Evolutionary conservation across 495 filamentous ascomycete genomes (phyloP).

Genomic region (Apodospora peruviana): DNA sequence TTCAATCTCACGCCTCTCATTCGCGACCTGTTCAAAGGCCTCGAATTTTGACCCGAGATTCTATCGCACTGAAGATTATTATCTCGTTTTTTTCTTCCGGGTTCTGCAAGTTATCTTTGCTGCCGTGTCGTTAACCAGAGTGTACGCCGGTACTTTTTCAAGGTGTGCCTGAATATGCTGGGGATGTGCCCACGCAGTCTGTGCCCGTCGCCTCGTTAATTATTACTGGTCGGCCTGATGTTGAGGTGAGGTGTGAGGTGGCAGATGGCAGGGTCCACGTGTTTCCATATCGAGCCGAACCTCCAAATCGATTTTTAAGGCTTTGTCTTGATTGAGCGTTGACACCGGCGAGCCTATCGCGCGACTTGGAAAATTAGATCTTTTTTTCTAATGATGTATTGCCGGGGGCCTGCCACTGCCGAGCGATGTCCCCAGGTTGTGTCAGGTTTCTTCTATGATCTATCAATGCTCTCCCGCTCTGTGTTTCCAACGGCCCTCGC

Average conservation of each 20-base stretch:
- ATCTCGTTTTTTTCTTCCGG: no score
- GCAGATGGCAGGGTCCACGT: slow-evolving; percentile 12
- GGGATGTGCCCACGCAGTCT: no score
- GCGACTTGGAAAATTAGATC: slow-evolving; percentile 10
- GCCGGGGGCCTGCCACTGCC: neutral
- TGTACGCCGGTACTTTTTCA: no score
- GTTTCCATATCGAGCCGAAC: slow-evolving; percentile 5
- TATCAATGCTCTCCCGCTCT: slow-evolving; percentile 8
- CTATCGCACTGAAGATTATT: no score
- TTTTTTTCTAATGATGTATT: neutral
- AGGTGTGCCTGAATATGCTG: no score
- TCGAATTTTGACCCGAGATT: no score
- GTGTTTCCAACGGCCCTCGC: no score
- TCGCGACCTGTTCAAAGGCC: no score
- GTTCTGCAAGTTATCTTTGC: no score
- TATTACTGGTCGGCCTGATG: slow-evolving; percentile 16
- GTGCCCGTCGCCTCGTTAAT: no score
- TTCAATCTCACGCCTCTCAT: no score
- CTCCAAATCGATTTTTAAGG: neutral
- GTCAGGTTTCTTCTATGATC: slow-evolving; percentile 3
- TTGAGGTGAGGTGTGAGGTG: slow-evolving; percentile 14
- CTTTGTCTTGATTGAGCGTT: neutral
- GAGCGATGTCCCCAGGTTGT: neutral
- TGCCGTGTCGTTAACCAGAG: no score
- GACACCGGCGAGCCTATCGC: slow-evolving; percentile 6